Evolutionary conservation across 441 rosid genomes (phyloP).

Genomic region (Corymbia citriodora): DNA sequence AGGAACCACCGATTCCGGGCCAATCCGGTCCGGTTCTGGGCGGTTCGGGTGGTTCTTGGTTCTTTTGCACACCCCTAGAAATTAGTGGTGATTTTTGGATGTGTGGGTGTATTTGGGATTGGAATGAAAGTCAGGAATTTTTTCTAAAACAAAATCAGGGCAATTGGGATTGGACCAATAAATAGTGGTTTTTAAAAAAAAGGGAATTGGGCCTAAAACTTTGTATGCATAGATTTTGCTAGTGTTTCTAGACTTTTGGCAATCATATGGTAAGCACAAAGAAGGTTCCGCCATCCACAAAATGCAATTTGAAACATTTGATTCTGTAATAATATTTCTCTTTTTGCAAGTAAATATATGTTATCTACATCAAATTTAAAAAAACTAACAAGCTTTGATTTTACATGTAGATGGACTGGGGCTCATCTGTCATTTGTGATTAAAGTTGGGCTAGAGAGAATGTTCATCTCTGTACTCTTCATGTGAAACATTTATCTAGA

Average conservation of each 20-base stretch:
- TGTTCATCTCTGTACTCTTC: neutral
- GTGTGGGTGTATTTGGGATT: neutral
- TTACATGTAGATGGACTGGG: neutral
- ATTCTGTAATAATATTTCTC: neutral
- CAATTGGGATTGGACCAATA: neutral
- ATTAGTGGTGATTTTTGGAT: neutral
- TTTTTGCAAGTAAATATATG: neutral
- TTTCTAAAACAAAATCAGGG: fast-evolving
- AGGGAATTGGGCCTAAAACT: neutral
- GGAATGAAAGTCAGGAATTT: neutral
- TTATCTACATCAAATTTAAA: neutral
- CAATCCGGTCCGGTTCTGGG: no score
- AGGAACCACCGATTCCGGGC: no score
- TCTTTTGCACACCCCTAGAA: neutral
- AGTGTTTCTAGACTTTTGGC: neutral
- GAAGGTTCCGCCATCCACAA: neutral
- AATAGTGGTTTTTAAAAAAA: fast-evolving
- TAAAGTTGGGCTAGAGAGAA: neutral
- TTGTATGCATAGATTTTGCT: neutral
- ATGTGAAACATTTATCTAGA: neutral
- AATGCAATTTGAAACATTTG: neutral
- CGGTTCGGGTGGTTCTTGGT: no score
- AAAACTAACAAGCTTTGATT: neutral
- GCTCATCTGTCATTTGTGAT: neutral
- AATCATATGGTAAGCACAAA: neutral